Percentiles rank a stretch among this genome's conserved stretches.
Conservation (phyloP, 73 alveolate genomes). For the Durusdinium trenchii region DNA sequence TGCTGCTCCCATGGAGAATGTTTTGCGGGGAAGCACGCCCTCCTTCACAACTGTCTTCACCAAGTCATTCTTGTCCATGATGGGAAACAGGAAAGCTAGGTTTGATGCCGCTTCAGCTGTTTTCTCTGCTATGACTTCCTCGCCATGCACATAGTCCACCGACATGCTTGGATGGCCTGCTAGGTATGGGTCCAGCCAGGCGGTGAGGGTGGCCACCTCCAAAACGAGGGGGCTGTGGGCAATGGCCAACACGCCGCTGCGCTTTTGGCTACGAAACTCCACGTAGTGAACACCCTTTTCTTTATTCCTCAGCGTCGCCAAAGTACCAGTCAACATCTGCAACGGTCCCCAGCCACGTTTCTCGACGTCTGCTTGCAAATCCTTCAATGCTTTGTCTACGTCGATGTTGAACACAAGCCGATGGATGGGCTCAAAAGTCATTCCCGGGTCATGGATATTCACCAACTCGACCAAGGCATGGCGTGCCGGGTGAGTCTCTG, state of each 20-base stretch:
- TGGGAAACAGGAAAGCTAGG: slow-evolving; percentile 96
- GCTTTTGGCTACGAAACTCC: slow-evolving; percentile 49
- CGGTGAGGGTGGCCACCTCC: slow-evolving; percentile 89
- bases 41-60: slow-evolving; percentile 96
- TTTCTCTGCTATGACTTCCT: slow-evolving; percentile 81
- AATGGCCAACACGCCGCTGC: slow-evolving; percentile 51
- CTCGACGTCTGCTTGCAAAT: not conserved
- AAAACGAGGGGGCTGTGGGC: slow-evolving; percentile 3
- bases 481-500: slow-evolving; percentile 95
- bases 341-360: slow-evolving; percentile 7
- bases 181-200: slow-evolving; percentile 84
- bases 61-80: slow-evolving; percentile 96
- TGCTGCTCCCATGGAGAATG: slow-evolving; percentile 97
- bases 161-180: slow-evolving; percentile 35
- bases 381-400: slow-evolving; percentile 73
- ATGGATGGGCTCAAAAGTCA: slow-evolving; percentile 97
- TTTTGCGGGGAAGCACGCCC: slow-evolving; percentile 97
- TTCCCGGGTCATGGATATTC: slow-evolving; percentile 96
- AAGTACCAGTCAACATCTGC: not conserved
- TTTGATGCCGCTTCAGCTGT: slow-evolving; percentile 13
- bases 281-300: slow-evolving; percentile 29
- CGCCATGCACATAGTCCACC: slow-evolving; percentile 86
- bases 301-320: not conserved
- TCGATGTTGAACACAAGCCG: slow-evolving; percentile 96
- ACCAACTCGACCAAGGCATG: slow-evolving; percentile 96